These are phyloP conservation scores for Daldinia grandis DNA, from an alignment of 495 filamentous ascomycete species.

Conservation along the genomic window DNA sequence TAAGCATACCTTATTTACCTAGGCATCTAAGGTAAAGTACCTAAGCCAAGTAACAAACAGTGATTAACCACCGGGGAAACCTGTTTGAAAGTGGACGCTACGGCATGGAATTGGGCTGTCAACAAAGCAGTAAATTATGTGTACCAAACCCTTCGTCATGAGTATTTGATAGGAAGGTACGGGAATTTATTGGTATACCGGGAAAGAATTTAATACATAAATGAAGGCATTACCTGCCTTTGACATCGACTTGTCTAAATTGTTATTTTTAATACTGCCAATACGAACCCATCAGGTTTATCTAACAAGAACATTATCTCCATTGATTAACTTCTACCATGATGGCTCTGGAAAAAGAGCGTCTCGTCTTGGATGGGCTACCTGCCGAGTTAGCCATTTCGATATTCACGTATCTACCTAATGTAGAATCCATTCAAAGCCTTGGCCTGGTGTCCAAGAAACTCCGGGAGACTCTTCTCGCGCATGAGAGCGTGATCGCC, in stretches of 20 bases:
- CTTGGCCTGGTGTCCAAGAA: neutral
- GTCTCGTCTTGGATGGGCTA: neutral
- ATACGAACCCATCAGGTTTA: neutral
- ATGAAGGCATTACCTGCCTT: neutral
- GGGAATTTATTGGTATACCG: neutral
- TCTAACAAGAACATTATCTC: neutral
- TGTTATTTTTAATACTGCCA: neutral
- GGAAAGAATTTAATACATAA: neutral
- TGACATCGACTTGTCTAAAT: neutral
- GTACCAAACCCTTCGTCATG: neutral
- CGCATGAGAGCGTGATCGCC: slow-evolving; percentile 1
- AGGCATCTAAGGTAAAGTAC: no score
- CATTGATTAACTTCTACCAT: neutral
- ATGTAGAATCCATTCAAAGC: neutral
- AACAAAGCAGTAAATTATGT: no score
- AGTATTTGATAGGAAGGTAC: neutral
- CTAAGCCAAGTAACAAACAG: no score
- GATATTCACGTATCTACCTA: neutral
- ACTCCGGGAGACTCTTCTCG: neutral
- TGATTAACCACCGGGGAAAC: no score
- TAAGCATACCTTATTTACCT: no score
- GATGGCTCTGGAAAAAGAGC: neutral
- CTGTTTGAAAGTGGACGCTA: no score
- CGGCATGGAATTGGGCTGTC: no score
- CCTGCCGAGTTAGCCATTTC: neutral